A percentile compares a stretch with the other conserved stretches of the same genome.
Evolutionary conservation across 805 yeast genomes (phyloP).

Genomic region (Grigorovia humatica): DNA sequence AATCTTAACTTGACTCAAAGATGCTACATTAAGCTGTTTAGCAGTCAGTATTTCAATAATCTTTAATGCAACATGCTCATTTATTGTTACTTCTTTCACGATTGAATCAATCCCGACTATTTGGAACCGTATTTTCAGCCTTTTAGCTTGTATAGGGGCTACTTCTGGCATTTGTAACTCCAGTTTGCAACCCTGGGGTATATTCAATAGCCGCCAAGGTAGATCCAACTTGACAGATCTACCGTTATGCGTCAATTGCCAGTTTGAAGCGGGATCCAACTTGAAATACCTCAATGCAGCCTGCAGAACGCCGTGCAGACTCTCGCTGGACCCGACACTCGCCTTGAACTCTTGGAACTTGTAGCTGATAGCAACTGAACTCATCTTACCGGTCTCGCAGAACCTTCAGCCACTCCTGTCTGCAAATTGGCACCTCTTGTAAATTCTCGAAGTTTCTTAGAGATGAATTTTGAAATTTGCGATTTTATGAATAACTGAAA

Average conservation of each 20-base stretch:
- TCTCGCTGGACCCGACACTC: conserved; percentile 29
- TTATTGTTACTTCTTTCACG: conserved; percentile 15
- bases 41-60: conserved; percentile 1
- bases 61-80: conserved; percentile 3
- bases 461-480: not conserved
- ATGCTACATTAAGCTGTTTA: not conserved
- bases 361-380: conserved; percentile 29
- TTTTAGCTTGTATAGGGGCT: not conserved
- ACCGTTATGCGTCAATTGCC: conserved; percentile 26
- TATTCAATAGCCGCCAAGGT: conserved; percentile 35
- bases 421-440: not conserved
- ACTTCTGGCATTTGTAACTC: conserved; percentile 11
- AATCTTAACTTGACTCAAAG: conserved; percentile 6
- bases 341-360: conserved; percentile 28
- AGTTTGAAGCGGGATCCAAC: conserved; percentile 11
- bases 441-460: not conserved
- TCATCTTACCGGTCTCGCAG: conserved; percentile 20
- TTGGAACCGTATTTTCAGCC: conserved; percentile 27
- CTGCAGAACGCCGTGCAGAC: conserved; percentile 30
- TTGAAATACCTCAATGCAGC: conserved; percentile 32
- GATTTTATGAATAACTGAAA: not conserved
- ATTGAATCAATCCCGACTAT: conserved; percentile 16
- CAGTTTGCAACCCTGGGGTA: conserved; percentile 38
- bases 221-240: conserved; percentile 29
- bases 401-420: no score